Percentiles rank a stretch among this genome's conserved stretches.
phyloP scores from a whole-genome alignment of 2,329 filamentous ascomycete species.

The Alternaria burnsii region DNA sequence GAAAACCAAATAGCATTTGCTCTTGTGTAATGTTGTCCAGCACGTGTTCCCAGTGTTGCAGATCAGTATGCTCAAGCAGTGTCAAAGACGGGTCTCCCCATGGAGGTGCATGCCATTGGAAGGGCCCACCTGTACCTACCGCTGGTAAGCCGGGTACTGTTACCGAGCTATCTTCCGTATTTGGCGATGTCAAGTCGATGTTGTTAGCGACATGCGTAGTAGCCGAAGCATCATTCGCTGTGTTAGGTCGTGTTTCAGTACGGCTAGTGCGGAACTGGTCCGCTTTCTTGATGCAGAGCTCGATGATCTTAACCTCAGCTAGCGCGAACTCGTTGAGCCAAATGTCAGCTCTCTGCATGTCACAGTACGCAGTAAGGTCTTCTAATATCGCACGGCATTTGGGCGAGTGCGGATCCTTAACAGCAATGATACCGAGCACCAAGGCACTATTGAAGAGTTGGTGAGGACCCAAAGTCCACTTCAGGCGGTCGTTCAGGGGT shows the following conservation, averaged over 20 bases:
- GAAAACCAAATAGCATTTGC: not conserved
- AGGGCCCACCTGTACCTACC: not conserved
- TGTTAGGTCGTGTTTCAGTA: not conserved
- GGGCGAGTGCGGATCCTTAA: not conserved
- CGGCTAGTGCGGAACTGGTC: not conserved
- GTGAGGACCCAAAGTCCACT: not conserved
- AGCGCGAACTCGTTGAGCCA: not conserved
- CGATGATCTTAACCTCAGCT: not conserved
- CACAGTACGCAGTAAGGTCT: not conserved
- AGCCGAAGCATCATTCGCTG: not conserved
- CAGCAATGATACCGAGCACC: not conserved
- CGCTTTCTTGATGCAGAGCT: not conserved
- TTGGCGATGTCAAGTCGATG: not conserved
- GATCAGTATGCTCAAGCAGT: not conserved
- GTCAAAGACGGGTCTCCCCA: not conserved
- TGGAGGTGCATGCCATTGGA: not conserved
- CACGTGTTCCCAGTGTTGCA: not conserved
- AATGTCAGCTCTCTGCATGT: not conserved
- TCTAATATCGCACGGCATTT: not conserved
- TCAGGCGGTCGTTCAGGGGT: not conserved
- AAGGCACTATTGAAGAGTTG: not conserved
- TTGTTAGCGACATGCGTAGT: not conserved
- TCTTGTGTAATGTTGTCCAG: not conserved
- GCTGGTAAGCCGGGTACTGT: not conserved
- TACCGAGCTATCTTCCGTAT: not conserved